These are phyloP conservation scores for Ophiocordyceps camponoti-rufipedis DNA, from an alignment of 2,329 filamentous ascomycete genomes.

Conservation along the genomic window DNA sequence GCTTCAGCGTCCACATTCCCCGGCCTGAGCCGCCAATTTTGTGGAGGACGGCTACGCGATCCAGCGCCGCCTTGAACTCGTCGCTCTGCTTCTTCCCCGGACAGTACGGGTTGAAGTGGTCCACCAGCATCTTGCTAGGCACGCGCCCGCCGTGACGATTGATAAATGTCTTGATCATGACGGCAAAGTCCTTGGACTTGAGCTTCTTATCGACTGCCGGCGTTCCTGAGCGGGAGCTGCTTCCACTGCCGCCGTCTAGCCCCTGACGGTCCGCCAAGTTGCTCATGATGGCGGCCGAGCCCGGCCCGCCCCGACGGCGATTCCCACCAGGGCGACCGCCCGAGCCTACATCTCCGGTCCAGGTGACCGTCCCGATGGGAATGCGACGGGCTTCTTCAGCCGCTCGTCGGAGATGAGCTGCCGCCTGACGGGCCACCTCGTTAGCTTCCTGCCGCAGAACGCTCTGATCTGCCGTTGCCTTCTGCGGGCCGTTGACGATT, in stretches of 20 bases:
- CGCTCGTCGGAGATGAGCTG: constrained; percentile 54
- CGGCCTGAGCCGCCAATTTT: constrained; percentile 33
- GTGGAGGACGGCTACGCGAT: constrained; percentile 56
- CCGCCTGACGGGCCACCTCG: constrained; percentile 59
- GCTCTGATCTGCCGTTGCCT: constrained; percentile 53
- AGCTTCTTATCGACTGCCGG: constrained; percentile 20
- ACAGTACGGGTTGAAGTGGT: constrained; percentile 76
- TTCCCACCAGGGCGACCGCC: constrained; percentile 49
- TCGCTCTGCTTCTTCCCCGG: constrained; percentile 42
- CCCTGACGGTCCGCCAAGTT: constrained; percentile 40
- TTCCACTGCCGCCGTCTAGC: constrained; percentile 20
- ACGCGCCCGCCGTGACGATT: constrained; percentile 58
- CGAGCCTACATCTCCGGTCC: constrained; percentile 74
- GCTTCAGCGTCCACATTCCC: constrained; percentile 33
- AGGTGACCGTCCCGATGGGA: constrained; percentile 75
- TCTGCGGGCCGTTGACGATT: constrained; percentile 62
- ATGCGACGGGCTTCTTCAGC: constrained; percentile 53
- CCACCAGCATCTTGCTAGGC: constrained; percentile 69
- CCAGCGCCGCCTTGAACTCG: constrained; percentile 69
- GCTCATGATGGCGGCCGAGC: constrained; percentile 35
- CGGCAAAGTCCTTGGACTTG: constrained; percentile 43
- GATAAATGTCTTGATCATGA: constrained; percentile 64
- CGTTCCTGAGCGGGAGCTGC: constrained; percentile 27
- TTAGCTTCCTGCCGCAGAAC: constrained; percentile 72
- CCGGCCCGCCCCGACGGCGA: constrained; percentile 31